These are phyloP conservation scores for Euphorbia pulcherrima DNA, from an alignment of 345 rosid species.

Conservation along the genomic window DNA sequence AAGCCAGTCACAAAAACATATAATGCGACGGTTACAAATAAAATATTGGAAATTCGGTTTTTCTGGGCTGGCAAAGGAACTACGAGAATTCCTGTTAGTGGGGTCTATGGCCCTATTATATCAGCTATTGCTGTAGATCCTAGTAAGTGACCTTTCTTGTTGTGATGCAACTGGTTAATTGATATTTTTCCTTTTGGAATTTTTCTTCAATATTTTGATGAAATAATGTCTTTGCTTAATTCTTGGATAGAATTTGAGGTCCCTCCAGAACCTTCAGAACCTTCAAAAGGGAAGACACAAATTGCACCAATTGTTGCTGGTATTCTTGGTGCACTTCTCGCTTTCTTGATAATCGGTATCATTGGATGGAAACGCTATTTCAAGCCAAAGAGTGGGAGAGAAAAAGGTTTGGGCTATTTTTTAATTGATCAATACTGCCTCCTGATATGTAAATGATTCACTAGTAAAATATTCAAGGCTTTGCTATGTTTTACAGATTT, in stretches of 20 bases:
- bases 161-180: too few relatives aligned
- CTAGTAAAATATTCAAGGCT: too few relatives aligned
- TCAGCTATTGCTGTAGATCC: conserved; percentile 16
- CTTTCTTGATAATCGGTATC: conserved; percentile 14
- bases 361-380: conserved; percentile 24
- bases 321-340: conserved; percentile 15
- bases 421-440: too few relatives aligned
- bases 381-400: not conserved
- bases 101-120: conserved; percentile 13
- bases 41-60: conserved; percentile 11
- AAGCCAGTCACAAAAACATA: not conserved
- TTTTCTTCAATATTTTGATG: too few relatives aligned
- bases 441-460: too few relatives aligned
- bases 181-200: too few relatives aligned
- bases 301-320: conserved; percentile 19
- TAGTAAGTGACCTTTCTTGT: conserved; percentile 5
- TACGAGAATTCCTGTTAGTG: conserved; percentile 8
- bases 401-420: conserved; percentile 25
- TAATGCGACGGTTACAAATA: not conserved
- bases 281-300: not conserved
- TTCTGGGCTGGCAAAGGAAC: conserved; percentile 21
- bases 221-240: too few relatives aligned
- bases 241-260: conserved; percentile 27
- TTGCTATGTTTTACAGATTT: too few relatives aligned
- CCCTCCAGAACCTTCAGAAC: conserved; percentile 10